phyloP scores from a whole-genome alignment of 768 basidiomycete species.

The Hirschioporus abietinus region DNA sequence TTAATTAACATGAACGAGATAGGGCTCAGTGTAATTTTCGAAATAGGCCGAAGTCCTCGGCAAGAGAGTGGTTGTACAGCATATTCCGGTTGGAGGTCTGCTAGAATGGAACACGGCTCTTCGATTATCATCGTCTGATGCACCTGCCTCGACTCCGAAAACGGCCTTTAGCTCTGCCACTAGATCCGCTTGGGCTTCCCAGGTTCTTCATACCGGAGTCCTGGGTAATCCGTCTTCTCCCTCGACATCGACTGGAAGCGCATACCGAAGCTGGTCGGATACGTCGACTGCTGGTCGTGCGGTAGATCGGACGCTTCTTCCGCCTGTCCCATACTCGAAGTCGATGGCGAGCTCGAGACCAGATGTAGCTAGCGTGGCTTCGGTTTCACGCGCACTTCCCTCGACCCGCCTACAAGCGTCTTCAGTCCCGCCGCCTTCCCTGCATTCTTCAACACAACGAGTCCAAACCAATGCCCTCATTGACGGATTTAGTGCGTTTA shows the following conservation, averaged over 20 bases:
- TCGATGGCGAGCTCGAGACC: not conserved
- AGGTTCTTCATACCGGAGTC: not conserved
- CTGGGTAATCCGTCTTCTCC: not conserved
- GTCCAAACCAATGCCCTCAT: not conserved
- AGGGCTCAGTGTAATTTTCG: slow-evolving; percentile 3
- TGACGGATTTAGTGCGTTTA: not conserved
- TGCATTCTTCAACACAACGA: not conserved
- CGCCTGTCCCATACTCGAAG: not conserved
- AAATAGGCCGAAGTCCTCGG: slow-evolving; percentile 80
- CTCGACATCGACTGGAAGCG: not conserved
- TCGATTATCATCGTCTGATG: not conserved
- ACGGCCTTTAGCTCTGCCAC: not conserved
- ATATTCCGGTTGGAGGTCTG: slow-evolving; percentile 80
- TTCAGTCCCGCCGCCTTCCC: not conserved
- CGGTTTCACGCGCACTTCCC: not conserved
- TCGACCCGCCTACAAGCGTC: not conserved
- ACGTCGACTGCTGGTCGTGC: not conserved
- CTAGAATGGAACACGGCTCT: slow-evolving; percentile 52
- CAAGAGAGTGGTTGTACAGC: slow-evolving; percentile 96
- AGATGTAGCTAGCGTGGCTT: not conserved
- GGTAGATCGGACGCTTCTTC: not conserved
- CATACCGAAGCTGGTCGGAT: not conserved
- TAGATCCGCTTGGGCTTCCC: not conserved
- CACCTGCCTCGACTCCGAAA: not conserved
- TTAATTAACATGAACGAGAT: not conserved